Conservation (phyloP, 2,329 filamentous ascomycete genomes). For the Eutypella sp. region DNA sequence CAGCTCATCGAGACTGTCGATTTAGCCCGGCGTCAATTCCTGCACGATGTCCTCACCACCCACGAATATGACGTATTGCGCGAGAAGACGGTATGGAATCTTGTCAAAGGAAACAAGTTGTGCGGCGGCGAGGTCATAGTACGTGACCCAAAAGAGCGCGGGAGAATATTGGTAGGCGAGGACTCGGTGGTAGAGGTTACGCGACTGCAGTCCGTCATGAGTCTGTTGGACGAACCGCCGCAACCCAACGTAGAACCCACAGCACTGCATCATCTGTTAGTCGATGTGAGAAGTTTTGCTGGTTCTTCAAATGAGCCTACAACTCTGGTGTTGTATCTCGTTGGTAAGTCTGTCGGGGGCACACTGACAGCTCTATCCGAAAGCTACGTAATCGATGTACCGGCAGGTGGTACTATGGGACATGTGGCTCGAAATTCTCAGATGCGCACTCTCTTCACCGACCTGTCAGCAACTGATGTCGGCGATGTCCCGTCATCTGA, state of each 20-base stretch:
- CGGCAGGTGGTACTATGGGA: slow-evolving; percentile 66
- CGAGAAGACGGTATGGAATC: slow-evolving; percentile 90
- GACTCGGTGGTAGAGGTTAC: slow-evolving; percentile 92
- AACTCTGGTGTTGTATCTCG: slow-evolving; percentile 73
- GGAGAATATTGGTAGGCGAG: slow-evolving; percentile 81
- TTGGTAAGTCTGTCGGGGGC: slow-evolving; percentile 62
- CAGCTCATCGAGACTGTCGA: slow-evolving; percentile 79
- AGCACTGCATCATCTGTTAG: slow-evolving; percentile 72
- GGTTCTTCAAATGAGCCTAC: slow-evolving; percentile 72
- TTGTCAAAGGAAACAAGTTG: slow-evolving; percentile 91
- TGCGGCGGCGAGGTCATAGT: slow-evolving; percentile 93
- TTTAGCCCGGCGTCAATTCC: slow-evolving; percentile 77
- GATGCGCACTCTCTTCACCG: slow-evolving; percentile 81
- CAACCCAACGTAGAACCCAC: slow-evolving; percentile 61
- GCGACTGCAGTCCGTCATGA: slow-evolving; percentile 92
- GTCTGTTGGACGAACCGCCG: slow-evolving; percentile 80
- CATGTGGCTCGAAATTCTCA: slow-evolving; percentile 60
- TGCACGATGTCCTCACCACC: slow-evolving; percentile 88
- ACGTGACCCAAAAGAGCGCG: slow-evolving; percentile 76
- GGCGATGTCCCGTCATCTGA: slow-evolving; percentile 58
- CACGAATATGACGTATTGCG: slow-evolving; percentile 77
- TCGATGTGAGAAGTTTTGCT: slow-evolving; percentile 79
- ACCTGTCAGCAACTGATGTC: slow-evolving; percentile 73
- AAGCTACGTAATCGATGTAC: slow-evolving; percentile 73
- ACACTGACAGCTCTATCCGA: slow-evolving; percentile 70